These are phyloP conservation scores for Ormosia emarginata DNA, from an alignment of 306 rosid species.

Conservation along the genomic window DNA sequence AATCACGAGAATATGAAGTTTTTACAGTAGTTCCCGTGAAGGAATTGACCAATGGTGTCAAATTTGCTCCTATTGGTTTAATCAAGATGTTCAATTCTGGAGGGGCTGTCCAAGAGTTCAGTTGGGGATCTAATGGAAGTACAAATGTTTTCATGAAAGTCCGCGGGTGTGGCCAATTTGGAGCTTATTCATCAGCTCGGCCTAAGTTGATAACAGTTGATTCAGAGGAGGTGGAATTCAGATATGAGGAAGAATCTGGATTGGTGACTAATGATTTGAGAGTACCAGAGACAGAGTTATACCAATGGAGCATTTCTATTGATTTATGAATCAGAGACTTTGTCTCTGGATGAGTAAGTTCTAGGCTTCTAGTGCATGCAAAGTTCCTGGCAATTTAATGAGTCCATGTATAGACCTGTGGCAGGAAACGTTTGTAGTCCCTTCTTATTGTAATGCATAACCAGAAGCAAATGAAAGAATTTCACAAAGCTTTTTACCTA, in stretches of 20 bases:
- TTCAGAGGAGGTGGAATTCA: conserved; percentile 49
- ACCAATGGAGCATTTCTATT: conserved; percentile 57
- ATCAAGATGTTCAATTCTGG: conserved; percentile 90
- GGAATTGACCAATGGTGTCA: conserved; percentile 38
- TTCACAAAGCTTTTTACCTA: neutral
- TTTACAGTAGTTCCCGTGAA: conserved; percentile 65
- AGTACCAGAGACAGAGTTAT: conserved; percentile 56
- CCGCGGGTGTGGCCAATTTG: conserved; percentile 62
- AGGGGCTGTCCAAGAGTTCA: conserved; percentile 68
- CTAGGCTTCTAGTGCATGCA: neutral
- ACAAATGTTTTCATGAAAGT: conserved; percentile 40
- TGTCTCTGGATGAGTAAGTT: neutral
- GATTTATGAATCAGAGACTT: conserved; percentile 1
- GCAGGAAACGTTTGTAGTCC: neutral
- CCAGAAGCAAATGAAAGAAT: neutral
- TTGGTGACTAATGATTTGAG: conserved; percentile 52
- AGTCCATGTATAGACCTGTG: neutral
- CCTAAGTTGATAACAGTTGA: conserved; percentile 55
- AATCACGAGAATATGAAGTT: conserved; percentile 62
- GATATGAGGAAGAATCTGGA: conserved; percentile 56
- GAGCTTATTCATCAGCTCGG: conserved; percentile 61
- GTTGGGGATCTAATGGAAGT: conserved; percentile 26
- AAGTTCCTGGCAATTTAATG: neutral
- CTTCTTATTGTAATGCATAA: neutral
- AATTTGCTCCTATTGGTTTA: conserved; percentile 76